These are phyloP conservation scores for Boletus reticulatus DNA, from an alignment of 768 basidiomycete species.

Conservation along the genomic window DNA sequence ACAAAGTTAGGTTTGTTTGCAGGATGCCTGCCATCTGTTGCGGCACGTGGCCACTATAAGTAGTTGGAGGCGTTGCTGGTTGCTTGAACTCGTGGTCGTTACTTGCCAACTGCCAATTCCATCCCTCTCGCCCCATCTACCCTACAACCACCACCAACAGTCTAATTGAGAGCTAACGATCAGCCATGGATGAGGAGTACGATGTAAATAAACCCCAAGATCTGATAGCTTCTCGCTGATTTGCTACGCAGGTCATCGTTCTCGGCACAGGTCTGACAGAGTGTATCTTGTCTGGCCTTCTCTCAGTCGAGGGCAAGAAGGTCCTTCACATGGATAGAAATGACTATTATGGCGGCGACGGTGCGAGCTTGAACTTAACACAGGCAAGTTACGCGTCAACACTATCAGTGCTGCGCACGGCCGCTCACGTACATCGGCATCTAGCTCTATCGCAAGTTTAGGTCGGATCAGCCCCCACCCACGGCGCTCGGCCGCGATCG, in stretches of 20 bases:
- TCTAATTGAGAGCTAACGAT: constrained; percentile 14
- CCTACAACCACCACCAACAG: constrained; percentile 7
- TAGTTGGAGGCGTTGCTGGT: constrained; percentile 10
- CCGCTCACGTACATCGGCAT: constrained; percentile 21
- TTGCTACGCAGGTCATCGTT: constrained; percentile 65
- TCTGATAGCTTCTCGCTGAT: constrained; percentile 14
- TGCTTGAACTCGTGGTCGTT: constrained; percentile 5
- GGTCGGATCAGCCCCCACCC: constrained; percentile 71
- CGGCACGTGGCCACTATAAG: constrained; percentile 33
- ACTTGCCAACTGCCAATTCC: constrained; percentile 15
- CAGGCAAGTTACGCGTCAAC: constrained; percentile 58
- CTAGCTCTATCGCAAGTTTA: constrained; percentile 96
- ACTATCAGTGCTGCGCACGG: background rate
- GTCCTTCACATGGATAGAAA: constrained; percentile 99
- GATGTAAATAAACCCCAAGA: constrained; percentile 55
- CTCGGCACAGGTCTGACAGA: constrained; percentile 98
- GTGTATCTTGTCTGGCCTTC: constrained; percentile 94
- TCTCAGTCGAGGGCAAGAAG: constrained; percentile 99
- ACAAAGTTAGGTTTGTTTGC: constrained; percentile 12
- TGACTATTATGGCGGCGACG: constrained; percentile 98
- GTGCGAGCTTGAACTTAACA: constrained; percentile 94
- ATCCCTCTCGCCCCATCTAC: constrained; percentile 3
- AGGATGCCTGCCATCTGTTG: background rate
- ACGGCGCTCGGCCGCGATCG: constrained; percentile 90
- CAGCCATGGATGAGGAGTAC: constrained; percentile 97